Conservation (phyloP, 495 filamentous ascomycete species). For the Geoglossum glabrum region DNA sequence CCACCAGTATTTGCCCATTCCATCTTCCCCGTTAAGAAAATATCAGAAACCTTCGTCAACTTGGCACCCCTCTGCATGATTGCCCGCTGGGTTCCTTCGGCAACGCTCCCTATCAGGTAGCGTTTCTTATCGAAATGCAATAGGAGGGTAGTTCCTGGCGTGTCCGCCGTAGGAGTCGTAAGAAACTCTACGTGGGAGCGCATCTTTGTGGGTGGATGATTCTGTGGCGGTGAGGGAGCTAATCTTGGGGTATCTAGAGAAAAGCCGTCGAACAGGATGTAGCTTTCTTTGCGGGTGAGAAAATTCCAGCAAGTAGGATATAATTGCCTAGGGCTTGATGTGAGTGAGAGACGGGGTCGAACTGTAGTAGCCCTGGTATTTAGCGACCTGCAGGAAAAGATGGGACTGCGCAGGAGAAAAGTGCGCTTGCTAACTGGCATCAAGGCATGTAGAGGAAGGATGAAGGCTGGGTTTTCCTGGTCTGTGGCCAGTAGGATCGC, state of each 20-base stretch:
- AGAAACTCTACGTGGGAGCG: conserved; percentile 48
- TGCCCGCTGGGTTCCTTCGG: conserved; percentile 73
- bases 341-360: not conserved
- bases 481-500: too few relatives aligned
- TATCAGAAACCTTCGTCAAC: conserved; percentile 39
- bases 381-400: not conserved
- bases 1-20: conserved; percentile 64
- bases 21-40: conserved; percentile 62
- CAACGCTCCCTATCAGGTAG: conserved; percentile 71
- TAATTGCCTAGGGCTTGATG: too few relatives aligned
- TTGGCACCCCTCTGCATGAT: conserved; percentile 39
- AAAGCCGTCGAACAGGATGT: not conserved
- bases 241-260: not conserved
- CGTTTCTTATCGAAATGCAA: conserved; percentile 61
- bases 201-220: conserved; percentile 26
- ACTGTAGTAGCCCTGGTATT: not conserved
- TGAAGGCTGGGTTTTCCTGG: too few relatives aligned
- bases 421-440: not conserved
- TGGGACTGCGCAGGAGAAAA: not conserved
- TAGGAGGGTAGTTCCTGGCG: conserved; percentile 54
- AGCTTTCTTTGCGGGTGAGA: not conserved
- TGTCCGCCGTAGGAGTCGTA: conserved; percentile 76
- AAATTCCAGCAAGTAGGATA: not conserved
- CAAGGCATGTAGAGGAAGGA: not conserved
- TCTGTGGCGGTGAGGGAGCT: not conserved